Evolutionary conservation across 768 basidiomycete genomes (phyloP).

Genomic region (Podaxis sp.): DNA sequence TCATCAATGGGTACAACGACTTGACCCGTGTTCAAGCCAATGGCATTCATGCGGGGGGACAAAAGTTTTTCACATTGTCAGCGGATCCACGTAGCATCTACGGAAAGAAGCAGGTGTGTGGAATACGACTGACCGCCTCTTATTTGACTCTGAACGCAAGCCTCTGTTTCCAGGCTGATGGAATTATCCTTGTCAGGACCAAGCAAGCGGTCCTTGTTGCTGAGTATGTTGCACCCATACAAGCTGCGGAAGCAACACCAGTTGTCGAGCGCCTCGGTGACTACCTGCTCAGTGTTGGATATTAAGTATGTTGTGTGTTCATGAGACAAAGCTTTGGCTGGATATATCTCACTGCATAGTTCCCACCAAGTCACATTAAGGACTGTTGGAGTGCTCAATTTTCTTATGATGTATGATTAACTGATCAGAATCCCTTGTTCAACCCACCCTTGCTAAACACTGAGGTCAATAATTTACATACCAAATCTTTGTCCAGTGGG

Average conservation of each 20-base stretch:
- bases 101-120: conserved; percentile 71
- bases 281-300: conserved; percentile 61
- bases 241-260: conserved; percentile 61
- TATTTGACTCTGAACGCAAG: background rate
- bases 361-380: background rate
- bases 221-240: conserved; percentile 62
- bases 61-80: conserved; percentile 71
- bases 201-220: conserved; percentile 81
- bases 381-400: background rate
- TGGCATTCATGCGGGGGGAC: conserved; percentile 61
- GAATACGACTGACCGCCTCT: conserved; percentile 1
- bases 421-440: background rate
- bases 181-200: conserved; percentile 73
- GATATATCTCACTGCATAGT: background rate
- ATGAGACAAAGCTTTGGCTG: background rate
- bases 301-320: conserved; percentile 31
- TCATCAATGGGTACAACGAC: conserved; percentile 45
- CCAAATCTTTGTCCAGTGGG: background rate
- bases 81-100: conserved; percentile 54
- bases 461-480: background rate
- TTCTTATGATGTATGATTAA: background rate
- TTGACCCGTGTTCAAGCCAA: conserved; percentile 36
- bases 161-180: conserved; percentile 54
- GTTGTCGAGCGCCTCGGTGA: conserved; percentile 71
- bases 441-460: background rate